Percentiles rank a stretch among this genome's conserved stretches.
Conservation (phyloP, 192 early-diverging fungal species). For the Entomortierella chlamydospora region DNA sequence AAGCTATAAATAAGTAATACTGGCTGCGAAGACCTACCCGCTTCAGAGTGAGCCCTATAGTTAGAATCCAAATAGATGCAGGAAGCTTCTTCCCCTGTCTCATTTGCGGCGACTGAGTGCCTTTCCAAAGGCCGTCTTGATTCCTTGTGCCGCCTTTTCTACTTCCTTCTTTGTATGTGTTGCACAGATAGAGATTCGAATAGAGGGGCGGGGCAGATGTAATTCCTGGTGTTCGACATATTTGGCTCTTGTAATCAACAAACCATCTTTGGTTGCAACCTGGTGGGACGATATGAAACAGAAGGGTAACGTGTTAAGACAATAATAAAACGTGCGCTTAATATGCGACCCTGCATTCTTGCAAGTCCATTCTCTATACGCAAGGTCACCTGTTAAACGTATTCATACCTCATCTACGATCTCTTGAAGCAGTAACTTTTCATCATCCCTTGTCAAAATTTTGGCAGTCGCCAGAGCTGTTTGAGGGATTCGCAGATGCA, state of each 20-base stretch:
- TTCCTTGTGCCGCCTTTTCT: conserved; percentile 82
- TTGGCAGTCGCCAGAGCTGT: conserved; percentile 18
- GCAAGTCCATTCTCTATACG: too few relatives aligned
- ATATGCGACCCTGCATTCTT: too few relatives aligned
- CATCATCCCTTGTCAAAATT: conserved; percentile 64
- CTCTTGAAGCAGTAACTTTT: conserved; percentile 84
- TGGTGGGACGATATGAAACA: conserved; percentile 2
- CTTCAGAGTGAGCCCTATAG: conserved; percentile 15
- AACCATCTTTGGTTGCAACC: conserved; percentile 76
- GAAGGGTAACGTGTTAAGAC: neutral
- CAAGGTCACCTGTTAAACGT: too few relatives aligned
- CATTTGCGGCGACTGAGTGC: conserved; percentile 59
- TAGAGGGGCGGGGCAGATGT: conserved; percentile 76
- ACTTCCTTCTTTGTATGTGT: conserved; percentile 86
- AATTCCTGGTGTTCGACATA: conserved; percentile 88
- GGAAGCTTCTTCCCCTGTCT: conserved; percentile 10
- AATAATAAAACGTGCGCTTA: too few relatives aligned
- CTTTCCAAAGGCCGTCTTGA: conserved; percentile 77
- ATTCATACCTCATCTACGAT: conserved; percentile 75
- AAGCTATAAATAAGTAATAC: neutral
- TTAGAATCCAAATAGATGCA: neutral
- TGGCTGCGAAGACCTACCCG: neutral
- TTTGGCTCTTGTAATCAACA: conserved; percentile 88
- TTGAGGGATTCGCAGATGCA: conserved; percentile 76
- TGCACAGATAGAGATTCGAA: conserved; percentile 83